Conservation (phyloP, 2,329 filamentous ascomycete genomes). For the Aspergillus viridinutans region DNA sequence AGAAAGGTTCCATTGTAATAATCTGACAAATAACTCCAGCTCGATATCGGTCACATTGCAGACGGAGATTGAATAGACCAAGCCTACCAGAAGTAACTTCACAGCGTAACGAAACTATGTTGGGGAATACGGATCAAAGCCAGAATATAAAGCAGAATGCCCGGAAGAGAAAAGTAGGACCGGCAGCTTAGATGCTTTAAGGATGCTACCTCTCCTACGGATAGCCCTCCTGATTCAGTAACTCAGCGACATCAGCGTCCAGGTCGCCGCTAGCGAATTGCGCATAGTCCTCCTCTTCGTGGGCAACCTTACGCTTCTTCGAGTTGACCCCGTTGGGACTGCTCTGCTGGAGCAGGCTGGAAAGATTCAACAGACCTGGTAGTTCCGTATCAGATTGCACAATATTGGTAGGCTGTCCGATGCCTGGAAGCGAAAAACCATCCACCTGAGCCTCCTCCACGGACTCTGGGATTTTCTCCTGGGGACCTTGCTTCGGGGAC, state of each 20-base stretch:
- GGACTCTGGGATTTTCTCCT: conserved; percentile 28
- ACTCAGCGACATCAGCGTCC: conserved; percentile 58
- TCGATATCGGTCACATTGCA: neutral
- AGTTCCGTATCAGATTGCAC: conserved; percentile 16
- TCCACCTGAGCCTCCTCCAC: conserved; percentile 11
- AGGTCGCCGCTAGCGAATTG: conserved; percentile 52
- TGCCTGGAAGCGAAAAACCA: conserved; percentile 17
- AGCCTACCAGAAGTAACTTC: neutral
- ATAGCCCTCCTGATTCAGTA: conserved; percentile 48
- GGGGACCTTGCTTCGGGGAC: conserved; percentile 39
- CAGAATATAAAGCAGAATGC: neutral
- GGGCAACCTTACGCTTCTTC: conserved; percentile 49
- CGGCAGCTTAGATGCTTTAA: neutral
- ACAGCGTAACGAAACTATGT: neutral
- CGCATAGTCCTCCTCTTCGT: conserved; percentile 40
- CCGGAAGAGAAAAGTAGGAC: neutral
- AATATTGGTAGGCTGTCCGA: conserved; percentile 15
- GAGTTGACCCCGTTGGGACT: conserved; percentile 29
- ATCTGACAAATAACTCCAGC: neutral
- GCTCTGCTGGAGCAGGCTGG: conserved; percentile 21
- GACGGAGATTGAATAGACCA: neutral
- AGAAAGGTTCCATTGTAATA: neutral
- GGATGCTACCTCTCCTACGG: conserved; percentile 7
- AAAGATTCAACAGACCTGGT: conserved; percentile 14
- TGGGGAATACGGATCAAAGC: neutral